Base-by-base conservation (phyloP, 2,329 filamentous ascomycete species). In the Colletotrichum sp. region DNA sequence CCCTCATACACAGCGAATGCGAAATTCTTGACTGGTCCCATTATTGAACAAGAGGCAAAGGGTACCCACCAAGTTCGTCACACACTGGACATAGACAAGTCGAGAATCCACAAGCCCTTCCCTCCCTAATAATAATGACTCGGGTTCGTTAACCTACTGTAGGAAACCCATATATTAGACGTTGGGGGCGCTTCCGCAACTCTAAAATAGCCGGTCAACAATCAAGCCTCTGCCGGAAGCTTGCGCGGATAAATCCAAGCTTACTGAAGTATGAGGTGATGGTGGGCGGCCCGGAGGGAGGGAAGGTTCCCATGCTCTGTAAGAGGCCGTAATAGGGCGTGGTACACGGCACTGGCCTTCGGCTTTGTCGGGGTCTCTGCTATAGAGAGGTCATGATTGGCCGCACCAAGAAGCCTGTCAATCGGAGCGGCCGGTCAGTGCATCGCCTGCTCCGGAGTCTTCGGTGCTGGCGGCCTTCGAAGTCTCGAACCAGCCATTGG, bases 401-500 rank as follows among this genome's bases (percentile, higher is more conserved):
- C 8, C 44, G 6, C 0, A 21, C 10, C 44, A 49, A 21, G 10
- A 13, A 21, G 10, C n/a, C 0, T 21, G 9, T 49, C 18, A 49
- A 49, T 49, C 44, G 44, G 44, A 3, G 44, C n/a, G 44, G 44
- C 44, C 44, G 44, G 10, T 49, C 6, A 21, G n/a, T 12, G n/a
- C 0, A 49, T 49, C 44, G 44, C 44, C 44, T 6, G 44, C 44
- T 49, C 44, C 44, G 44, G 0, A 49, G n/a, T 49, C 44, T 49
- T 21, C 44, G 10, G n/a, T 49, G n/a, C n/a, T 49, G n/a, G n/a
- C 2, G 10, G n/a, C 9, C 44, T 49, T 12, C 0, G 0, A 49
- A 49, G 0, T 21, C 44, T 21, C 9, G 44, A 49, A 7, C 6
- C 0, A 49, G 39, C 10, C 0, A n/a, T n/a, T 12, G 18, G 0